Conservation (phyloP, 352 stramenopile species). For the Blastocystis sp. region DNA sequence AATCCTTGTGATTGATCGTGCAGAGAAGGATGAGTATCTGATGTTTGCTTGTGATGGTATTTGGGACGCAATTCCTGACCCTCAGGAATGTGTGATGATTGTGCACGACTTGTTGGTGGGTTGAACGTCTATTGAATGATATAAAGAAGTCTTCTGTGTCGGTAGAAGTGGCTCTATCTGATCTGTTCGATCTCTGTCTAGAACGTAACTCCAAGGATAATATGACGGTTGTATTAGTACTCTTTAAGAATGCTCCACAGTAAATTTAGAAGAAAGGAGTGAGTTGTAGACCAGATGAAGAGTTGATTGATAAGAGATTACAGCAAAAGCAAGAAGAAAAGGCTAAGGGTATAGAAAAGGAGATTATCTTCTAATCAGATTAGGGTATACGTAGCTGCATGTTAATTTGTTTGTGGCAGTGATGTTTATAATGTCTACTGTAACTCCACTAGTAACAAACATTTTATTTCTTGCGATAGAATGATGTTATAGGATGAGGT, state of each 20-base stretch:
- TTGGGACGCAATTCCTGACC: constrained; percentile 86
- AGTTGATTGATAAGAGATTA: neutral
- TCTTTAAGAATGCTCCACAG: constrained; percentile 70
- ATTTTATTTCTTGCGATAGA: neutral
- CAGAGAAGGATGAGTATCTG: constrained; percentile 81
- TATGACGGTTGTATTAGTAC: constrained; percentile 74
- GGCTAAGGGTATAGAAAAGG: neutral
- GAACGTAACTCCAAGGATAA: constrained; percentile 72
- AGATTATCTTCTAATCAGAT: neutral
- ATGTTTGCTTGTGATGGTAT: constrained; percentile 87
- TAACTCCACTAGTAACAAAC: too few species aligned
- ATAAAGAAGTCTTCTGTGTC: constrained; percentile 27
- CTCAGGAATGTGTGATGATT: constrained; percentile 73
- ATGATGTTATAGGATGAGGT: neutral
- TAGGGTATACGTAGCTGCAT: neutral
- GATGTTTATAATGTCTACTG: too few species aligned
- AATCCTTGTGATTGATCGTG: constrained; percentile 78
- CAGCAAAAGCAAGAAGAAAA: constrained; percentile 15
- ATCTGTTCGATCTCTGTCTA: constrained; percentile 72
- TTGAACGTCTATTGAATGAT: constrained; percentile 74
- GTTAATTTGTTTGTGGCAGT: neutral
- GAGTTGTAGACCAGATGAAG: constrained; percentile 49
- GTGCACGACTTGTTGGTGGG: constrained; percentile 75
- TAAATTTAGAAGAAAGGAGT: neutral
- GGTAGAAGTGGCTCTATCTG: constrained; percentile 9